Conservation (phyloP, 192 early-diverging fungal species). For the Dissophora globulifera region DNA sequence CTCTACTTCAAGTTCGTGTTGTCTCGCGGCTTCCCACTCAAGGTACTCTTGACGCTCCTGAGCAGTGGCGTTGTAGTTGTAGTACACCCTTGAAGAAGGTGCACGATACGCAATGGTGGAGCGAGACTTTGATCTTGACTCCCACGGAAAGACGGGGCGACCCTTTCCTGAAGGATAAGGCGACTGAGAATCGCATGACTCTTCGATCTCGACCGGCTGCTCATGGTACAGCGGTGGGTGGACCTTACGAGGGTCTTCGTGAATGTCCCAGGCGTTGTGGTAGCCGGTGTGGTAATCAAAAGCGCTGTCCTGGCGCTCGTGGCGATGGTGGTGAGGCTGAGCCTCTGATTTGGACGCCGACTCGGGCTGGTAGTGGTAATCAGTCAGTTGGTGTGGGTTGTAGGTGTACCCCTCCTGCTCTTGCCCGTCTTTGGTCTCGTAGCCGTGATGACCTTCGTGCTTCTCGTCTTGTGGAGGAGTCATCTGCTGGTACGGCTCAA, state of each 20-base stretch:
- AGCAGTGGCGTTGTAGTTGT: constrained; percentile 22
- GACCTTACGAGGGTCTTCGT: constrained; percentile 31
- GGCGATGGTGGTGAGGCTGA: constrained; percentile 25
- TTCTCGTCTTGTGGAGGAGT: constrained; percentile 5
- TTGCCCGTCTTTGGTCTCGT: background rate
- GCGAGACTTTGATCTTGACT: too few species aligned
- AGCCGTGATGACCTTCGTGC: constrained; percentile 1
- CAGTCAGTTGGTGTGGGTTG: constrained; percentile 48
- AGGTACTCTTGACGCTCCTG: constrained; percentile 14
- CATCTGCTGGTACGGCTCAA: constrained; percentile 48
- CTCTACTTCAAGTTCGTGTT: constrained; percentile 10
- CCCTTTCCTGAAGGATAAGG: constrained; percentile 37
- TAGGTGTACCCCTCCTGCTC: constrained; percentile 13
- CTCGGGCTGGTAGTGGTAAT: constrained; percentile 45
- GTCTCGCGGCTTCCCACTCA: constrained; percentile 14
- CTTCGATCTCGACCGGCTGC: constrained; percentile 7
- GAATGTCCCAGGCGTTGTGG: constrained; percentile 48
- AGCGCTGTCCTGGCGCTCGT: constrained; percentile 22
- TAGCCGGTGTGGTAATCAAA: constrained; percentile 38
- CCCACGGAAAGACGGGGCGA: constrained; percentile 43
- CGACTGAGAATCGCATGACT: background rate
- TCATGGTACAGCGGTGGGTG: constrained; percentile 11
- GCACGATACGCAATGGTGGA: too few species aligned
- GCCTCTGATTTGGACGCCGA: constrained; percentile 1
- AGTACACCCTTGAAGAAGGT: background rate